A percentile compares a stretch with the other conserved stretches of the same genome.
Conservation (phyloP, 2,329 filamentous ascomycete genomes). For the Arachnopeziza araneosa region DNA sequence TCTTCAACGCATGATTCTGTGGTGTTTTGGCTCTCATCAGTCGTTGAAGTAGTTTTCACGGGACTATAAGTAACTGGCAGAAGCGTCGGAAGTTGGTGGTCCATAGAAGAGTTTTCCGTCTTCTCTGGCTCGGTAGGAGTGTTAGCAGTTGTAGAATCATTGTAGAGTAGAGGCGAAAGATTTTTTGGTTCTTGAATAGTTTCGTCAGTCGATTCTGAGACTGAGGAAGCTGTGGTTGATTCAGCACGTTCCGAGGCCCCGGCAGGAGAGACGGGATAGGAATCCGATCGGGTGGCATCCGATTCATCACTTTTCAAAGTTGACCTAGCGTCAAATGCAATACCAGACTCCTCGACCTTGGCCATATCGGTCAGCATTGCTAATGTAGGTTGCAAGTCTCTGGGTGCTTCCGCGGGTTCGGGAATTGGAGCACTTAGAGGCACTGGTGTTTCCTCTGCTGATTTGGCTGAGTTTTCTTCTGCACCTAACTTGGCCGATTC, state of each 20-base stretch:
- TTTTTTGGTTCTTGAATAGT: conserved; percentile 38
- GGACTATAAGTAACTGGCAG: neutral
- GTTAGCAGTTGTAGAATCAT: conserved; percentile 1
- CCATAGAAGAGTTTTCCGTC: neutral
- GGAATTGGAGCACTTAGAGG: neutral
- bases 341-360: conserved; percentile 45
- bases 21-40: no score
- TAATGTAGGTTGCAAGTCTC: conserved; percentile 22
- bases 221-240: conserved; percentile 58
- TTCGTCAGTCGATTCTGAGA: conserved; percentile 59
- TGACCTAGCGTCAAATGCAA: conserved; percentile 44
- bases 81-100: neutral
- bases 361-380: conserved; percentile 30
- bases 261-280: conserved; percentile 51
- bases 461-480: neutral
- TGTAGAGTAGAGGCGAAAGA: conserved; percentile 5
- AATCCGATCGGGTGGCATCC: conserved; percentile 44
- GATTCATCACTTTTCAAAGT: conserved; percentile 32
- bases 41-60: neutral
- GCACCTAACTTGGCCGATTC: neutral
- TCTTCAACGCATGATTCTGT: no score
- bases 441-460: neutral
- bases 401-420: conserved; percentile 11
- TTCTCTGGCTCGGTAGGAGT: neutral
- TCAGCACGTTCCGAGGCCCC: conserved; percentile 50